phyloP scores from a whole-genome alignment of 2,329 filamentous ascomycete species.

The Lasiodiplodia citricola region DNA sequence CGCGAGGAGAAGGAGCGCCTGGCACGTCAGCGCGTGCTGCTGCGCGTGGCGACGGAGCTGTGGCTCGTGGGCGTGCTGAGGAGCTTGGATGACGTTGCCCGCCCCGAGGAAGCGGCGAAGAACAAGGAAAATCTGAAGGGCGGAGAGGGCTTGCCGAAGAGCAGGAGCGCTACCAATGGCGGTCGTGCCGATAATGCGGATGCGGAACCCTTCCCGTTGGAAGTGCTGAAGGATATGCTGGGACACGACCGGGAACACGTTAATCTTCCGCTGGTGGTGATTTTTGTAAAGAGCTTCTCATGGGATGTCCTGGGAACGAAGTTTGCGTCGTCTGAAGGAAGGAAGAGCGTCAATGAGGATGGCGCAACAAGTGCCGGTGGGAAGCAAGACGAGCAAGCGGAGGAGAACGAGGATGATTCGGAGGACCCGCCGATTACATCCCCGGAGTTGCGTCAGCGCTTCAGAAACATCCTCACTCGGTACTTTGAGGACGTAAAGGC shows the following conservation, averaged over 20 bases:
- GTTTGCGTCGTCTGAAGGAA: conserved; percentile 72
- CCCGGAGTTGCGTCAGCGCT: conserved; percentile 80
- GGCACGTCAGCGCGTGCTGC: conserved; percentile 79
- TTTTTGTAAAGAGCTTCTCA: conserved; percentile 94
- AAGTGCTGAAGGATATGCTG: conserved; percentile 96
- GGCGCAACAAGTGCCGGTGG: conserved; percentile 64
- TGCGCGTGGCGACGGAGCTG: conserved; percentile 91
- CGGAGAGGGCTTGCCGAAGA: conserved; percentile 64
- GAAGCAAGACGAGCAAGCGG: conserved; percentile 57
- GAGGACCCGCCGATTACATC: conserved; percentile 77
- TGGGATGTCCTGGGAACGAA: conserved; percentile 93
- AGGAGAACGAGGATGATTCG: conserved; percentile 58
- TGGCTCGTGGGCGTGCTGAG: conserved; percentile 91
- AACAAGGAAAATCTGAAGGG: conserved; percentile 62
- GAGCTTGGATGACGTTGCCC: conserved; percentile 74
- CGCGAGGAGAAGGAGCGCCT: conserved; percentile 95
- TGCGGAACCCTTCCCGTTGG: conserved; percentile 90
- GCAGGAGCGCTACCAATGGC: conserved; percentile 62
- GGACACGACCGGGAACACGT: conserved; percentile 91
- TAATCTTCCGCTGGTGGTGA: conserved; percentile 87
- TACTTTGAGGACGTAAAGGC: conserved; percentile 94
- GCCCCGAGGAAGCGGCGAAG: conserved; percentile 68
- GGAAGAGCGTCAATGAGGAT: conserved; percentile 83
- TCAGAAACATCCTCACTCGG: conserved; percentile 80
- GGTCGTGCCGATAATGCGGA: conserved; percentile 65